Percentiles rank a stretch among this genome's conserved stretches.
Conservation (phyloP, 2,329 filamentous ascomycete genomes). For the Cordyceps farinosa region DNA sequence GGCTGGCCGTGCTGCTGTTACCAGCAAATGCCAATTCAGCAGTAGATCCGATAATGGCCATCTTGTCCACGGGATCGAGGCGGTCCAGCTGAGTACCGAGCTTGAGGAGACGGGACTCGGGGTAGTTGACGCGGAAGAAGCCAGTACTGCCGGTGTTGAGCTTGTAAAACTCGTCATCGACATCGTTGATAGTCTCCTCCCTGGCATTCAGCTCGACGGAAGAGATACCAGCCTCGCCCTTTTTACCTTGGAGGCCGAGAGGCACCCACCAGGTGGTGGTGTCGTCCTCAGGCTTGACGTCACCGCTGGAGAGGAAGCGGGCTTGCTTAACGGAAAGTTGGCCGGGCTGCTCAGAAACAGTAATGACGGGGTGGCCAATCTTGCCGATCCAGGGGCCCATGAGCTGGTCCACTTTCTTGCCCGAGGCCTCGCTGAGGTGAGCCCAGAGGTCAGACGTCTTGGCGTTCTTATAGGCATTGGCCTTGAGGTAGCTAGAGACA, state of each 20-base stretch:
- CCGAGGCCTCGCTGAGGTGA: conserved; percentile 81
- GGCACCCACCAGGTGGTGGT: conserved; percentile 95
- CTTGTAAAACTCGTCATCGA: conserved; percentile 85
- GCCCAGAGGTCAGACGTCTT: conserved; percentile 90
- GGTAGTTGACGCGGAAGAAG: conserved; percentile 91
- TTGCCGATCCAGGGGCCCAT: conserved; percentile 96
- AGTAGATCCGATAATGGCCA: conserved; percentile 85
- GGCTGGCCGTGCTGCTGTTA: conserved; percentile 73
- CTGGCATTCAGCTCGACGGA: conserved; percentile 69
- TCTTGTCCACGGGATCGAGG: conserved; percentile 83
- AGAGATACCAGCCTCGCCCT: conserved; percentile 58
- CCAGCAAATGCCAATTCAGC: conserved; percentile 86
- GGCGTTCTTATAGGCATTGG: conserved; percentile 84
- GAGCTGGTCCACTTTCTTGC: conserved; percentile 77
- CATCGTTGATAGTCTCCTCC: conserved; percentile 68
- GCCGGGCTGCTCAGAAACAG: conserved; percentile 76
- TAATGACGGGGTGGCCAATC: conserved; percentile 90
- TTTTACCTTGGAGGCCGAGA: conserved; percentile 75
- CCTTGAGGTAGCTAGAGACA: conserved; percentile 83
- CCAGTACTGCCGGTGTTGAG: conserved; percentile 86
- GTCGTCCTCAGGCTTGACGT: conserved; percentile 88
- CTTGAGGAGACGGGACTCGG: conserved; percentile 74
- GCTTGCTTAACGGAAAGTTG: conserved; percentile 81
- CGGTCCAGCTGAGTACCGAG: conserved; percentile 73
- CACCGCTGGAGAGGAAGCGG: conserved; percentile 87